phyloP scores from a whole-genome alignment of 441 rosid genomes.

The Syzygium malaccense region DNA sequence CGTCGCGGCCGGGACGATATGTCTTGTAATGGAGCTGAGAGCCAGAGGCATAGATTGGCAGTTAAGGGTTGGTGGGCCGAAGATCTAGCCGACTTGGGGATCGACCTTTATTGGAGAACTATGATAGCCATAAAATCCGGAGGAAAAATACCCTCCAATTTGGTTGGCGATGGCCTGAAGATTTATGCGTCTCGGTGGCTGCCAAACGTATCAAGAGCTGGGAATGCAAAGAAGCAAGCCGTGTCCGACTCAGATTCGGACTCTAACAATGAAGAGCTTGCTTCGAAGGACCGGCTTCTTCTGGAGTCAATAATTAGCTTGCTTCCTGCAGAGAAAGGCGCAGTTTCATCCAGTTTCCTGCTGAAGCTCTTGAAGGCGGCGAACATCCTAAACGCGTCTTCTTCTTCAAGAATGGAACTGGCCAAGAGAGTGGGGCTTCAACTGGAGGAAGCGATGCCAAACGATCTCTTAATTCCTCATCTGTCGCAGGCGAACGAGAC shows the following conservation, averaged over 20 bases:
- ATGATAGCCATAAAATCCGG: constrained; percentile 65
- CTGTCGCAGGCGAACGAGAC: constrained; percentile 25
- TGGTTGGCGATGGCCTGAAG: constrained; percentile 57
- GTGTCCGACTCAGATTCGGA: constrained; percentile 61
- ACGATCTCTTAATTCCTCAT: constrained; percentile 52
- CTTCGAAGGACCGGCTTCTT: constrained; percentile 48
- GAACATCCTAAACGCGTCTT: constrained; percentile 36
- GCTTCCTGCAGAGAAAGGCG: constrained; percentile 40
- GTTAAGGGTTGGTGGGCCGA: constrained; percentile 71
- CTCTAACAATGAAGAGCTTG: constrained; percentile 21
- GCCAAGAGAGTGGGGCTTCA: constrained; percentile 53
- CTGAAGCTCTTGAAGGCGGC: constrained; percentile 47
- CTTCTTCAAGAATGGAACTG: constrained; percentile 46
- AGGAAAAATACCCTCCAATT: constrained; percentile 40
- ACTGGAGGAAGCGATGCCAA: constrained; percentile 54
- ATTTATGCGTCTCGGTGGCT: constrained; percentile 64
- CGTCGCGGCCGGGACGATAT: constrained; percentile 61
- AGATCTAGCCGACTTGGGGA: constrained; percentile 59
- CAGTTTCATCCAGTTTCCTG: constrained; percentile 54
- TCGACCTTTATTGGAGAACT: constrained; percentile 68
- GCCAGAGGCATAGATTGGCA: constrained; percentile 23
- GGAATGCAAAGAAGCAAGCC: constrained; percentile 17
- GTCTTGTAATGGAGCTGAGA: constrained; percentile 37
- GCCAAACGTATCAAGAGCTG: constrained; percentile 32
- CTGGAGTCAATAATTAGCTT: constrained; percentile 56